phyloP scores from a whole-genome alignment of 2,329 filamentous ascomycete species.

The Chalara sp. region DNA sequence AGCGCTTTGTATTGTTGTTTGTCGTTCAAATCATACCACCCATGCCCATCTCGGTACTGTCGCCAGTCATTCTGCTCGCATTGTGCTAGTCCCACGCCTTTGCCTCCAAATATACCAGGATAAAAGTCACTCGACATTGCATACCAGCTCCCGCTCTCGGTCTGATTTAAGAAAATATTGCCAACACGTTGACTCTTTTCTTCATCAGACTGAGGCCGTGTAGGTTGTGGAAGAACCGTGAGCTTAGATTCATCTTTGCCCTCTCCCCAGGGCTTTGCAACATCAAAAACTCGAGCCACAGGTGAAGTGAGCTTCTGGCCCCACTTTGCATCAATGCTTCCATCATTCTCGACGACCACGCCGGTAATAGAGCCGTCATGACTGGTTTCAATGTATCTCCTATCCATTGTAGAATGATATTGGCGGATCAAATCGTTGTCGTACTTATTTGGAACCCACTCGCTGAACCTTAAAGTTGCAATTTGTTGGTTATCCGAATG shows the following conservation, averaged over 20 bases:
- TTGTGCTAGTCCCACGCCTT: constrained; percentile 45
- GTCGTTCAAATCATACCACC: constrained; percentile 27
- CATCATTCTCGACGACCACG: constrained; percentile 53
- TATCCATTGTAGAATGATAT: constrained; percentile 73
- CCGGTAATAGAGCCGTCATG: constrained; percentile 81
- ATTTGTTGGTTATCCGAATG: constrained; percentile 66
- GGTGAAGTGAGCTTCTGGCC: constrained; percentile 66
- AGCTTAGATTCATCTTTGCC: constrained; percentile 66
- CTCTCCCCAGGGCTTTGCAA: constrained; percentile 66
- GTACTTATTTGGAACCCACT: constrained; percentile 90
- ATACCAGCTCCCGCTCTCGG: constrained; percentile 84
- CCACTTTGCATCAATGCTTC: constrained; percentile 40
- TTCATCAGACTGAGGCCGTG: constrained; percentile 46
- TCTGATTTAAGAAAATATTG: constrained; percentile 81
- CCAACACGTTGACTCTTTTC: constrained; percentile 49
- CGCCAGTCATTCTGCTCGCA: constrained; percentile 50
- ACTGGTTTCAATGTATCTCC: constrained; percentile 80
- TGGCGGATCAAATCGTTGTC: constrained; percentile 83
- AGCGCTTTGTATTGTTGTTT: constrained; percentile 53
- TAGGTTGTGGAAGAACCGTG: constrained; percentile 79
- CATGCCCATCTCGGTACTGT: constrained; percentile 27
- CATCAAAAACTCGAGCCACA: constrained; percentile 82
- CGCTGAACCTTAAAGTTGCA: constrained; percentile 85
- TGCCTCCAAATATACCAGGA: constrained; percentile 64
- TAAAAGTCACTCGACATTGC: constrained; percentile 84